Base-by-base conservation (phyloP, 192 early-diverging fungal genomes). In the Coemansia sp. region DNA sequence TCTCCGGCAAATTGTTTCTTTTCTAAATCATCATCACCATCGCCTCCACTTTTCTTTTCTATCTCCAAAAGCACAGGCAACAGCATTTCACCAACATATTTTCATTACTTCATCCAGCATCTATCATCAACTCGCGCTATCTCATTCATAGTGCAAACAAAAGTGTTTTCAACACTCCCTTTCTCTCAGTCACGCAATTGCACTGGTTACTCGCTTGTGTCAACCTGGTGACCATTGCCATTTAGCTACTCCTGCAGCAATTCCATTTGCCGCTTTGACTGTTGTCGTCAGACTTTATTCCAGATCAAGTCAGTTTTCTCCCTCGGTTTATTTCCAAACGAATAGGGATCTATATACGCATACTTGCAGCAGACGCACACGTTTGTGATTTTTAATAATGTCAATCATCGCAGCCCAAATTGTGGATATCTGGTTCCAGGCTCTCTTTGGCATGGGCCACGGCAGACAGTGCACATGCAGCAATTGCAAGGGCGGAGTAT, bases 391-490 rank as follows among this genome's bases (percentile, higher is more conserved):
- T 48, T 48, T 48, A 60, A 34, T 28, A 49, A 64, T 64, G 52
- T 44, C 59, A 37, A 69, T 37, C 58, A 69, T 62, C 36, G 25
- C 56, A 2, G 31, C 60, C 62, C 66, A 68, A 61, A 64, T 73
- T 21, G 46, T 42, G 21, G 49, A 50, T 42, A 47, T 60, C 17
- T 74, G 77, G 71, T 54, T 74, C 58, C 52, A 47, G 37, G 67
- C 67, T 15, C 44, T 69, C 46, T 57, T 63, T 48, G 34, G 49
- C 22, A 66, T 61, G 64, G 73, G 77, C 64, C 63, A 66, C 47
- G 55, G 36, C 9, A 60, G 77, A 51, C 71, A 80, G 58, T 80
- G 77, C 64, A 73, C 64, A 50, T 80, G 77, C 62, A 15, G 44
- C 17, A 80, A 80, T 65, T 80, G 77, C 71, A 74, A 71, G 52